Conservation (phyloP, 257 asterid species). For the Capsicum chinense region DNA sequence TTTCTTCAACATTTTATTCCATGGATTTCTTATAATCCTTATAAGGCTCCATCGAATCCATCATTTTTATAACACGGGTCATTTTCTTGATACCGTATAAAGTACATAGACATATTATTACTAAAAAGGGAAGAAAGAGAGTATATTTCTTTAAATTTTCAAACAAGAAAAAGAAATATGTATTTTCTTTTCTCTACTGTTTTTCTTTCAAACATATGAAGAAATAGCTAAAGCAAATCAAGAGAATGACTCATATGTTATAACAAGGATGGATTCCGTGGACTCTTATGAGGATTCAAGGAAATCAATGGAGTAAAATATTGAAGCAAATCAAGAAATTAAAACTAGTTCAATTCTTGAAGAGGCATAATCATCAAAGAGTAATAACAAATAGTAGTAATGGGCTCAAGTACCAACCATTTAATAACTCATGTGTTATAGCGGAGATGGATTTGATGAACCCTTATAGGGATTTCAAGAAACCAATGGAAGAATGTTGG, state of each 20-base stretch:
- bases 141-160: background rate
- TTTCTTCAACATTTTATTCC: too few species aligned
- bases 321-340: slow-evolving; percentile 49
- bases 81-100: too few species aligned
- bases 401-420: slow-evolving; percentile 28
- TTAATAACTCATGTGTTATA: slow-evolving; percentile 35
- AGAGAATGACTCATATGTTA: slow-evolving; percentile 31
- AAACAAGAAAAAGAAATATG: too few species aligned
- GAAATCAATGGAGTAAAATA: slow-evolving; percentile 70
- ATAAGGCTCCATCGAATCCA: slow-evolving; percentile 41
- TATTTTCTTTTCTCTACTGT: too few species aligned
- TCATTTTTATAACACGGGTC: slow-evolving; percentile 30
- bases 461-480: too few species aligned
- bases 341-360: slow-evolving; percentile 55
- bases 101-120: too few species aligned
- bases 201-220: too few species aligned
- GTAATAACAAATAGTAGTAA: background rate
- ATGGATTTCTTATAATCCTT: too few species aligned
- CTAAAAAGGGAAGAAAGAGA: background rate
- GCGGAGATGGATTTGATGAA: slow-evolving; percentile 46
- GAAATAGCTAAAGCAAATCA: too few species aligned
- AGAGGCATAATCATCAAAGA: background rate
- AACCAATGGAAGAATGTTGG: too few species aligned
- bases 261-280: slow-evolving; percentile 41
- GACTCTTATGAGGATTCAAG: slow-evolving; percentile 57